Evolutionary conservation across 148 eudicot genomes (phyloP).

Genomic region (Linanthus parryae): DNA sequence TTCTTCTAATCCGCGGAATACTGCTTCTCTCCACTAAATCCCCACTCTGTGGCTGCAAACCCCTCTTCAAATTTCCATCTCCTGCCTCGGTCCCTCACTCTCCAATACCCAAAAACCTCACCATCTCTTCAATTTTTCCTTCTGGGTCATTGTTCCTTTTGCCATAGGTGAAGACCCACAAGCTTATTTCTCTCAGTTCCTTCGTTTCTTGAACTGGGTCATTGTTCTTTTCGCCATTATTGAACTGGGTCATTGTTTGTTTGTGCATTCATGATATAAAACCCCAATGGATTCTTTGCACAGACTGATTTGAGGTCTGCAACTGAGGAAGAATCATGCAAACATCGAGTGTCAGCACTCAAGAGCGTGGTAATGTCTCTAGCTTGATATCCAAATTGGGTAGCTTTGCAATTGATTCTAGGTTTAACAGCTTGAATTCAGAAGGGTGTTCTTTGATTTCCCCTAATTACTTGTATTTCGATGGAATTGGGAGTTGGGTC

Average conservation of each 20-base stretch:
- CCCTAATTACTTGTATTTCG: slow-evolving; percentile 33
- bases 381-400: slow-evolving; percentile 39
- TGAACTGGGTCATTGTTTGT: slow-evolving; percentile 2
- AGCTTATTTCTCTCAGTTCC: no score
- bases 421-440: slow-evolving; percentile 15
- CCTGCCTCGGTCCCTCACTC: background rate
- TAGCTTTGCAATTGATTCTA: slow-evolving; percentile 36
- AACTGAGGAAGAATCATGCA: slow-evolving; percentile 31
- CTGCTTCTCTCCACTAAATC: slow-evolving; percentile 28
- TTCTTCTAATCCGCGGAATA: no score
- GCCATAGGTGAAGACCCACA: background rate
- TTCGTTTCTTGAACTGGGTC: no score
- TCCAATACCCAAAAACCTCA: slow-evolving; percentile 3
- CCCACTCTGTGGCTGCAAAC: slow-evolving; percentile 34
- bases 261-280: background rate
- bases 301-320: background rate
- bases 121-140: background rate
- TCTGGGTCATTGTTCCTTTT: background rate
- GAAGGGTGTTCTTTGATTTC: slow-evolving; percentile 33
- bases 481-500: slow-evolving; percentile 20
- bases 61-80: slow-evolving; percentile 11
- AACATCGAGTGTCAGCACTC: slow-evolving; percentile 34
- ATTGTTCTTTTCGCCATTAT: background rate
- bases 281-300: slow-evolving; percentile 7
- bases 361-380: slow-evolving; percentile 40